Conservation (phyloP, 169 alveolate species). For the Cyclospora cayetanensis region DNA sequence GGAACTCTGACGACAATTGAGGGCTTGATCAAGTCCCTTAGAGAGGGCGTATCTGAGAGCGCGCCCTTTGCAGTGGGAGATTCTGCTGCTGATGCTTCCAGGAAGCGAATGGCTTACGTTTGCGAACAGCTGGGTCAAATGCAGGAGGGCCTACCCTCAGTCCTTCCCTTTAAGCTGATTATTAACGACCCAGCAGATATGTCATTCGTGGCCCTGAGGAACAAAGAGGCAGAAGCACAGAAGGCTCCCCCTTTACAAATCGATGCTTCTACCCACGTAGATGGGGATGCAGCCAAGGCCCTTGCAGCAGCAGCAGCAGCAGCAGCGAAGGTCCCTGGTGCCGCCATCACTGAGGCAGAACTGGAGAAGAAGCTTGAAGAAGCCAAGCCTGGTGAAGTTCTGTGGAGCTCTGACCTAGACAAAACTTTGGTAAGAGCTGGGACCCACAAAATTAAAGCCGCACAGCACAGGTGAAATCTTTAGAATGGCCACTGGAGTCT, state of each 20-base stretch:
- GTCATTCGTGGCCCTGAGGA: slow-evolving; percentile 88
- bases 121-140: neutral
- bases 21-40: slow-evolving; percentile 91
- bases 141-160: neutral
- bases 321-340: neutral
- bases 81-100: slow-evolving; percentile 80
- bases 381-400: neutral
- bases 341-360: neutral
- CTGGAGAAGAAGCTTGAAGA: neutral
- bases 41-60: slow-evolving; percentile 84
- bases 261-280: neutral
- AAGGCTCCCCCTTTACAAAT: neutral
- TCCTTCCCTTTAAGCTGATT: slow-evolving; percentile 84
- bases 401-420: neutral
- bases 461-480: too few relatives aligned
- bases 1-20: slow-evolving; percentile 96
- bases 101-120: slow-evolving; percentile 58
- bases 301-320: neutral
- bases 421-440: neutral
- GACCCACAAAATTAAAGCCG: too few relatives aligned
- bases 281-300: neutral
- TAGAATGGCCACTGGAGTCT: too few relatives aligned
- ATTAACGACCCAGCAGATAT: slow-evolving; percentile 94
- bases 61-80: slow-evolving; percentile 95
- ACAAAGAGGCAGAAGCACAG: neutral